Base-by-base conservation (phyloP, 1,139 yeast species). In the Dujonia santamariae region DNA sequence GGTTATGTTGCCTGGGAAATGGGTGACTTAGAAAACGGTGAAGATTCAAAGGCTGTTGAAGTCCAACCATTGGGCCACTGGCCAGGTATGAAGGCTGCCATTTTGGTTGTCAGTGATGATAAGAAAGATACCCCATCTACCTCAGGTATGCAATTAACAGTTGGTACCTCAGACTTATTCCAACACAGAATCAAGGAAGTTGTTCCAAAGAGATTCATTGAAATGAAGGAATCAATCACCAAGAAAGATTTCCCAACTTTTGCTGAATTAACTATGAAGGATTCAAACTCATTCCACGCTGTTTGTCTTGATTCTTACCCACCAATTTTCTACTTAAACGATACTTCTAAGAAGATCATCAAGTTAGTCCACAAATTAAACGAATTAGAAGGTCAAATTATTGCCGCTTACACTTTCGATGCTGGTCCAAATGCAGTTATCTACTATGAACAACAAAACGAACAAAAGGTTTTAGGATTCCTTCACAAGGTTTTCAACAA, bases 1-100 rank as follows among this genome's bases (percentile, higher is more conserved):
- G 99, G 99, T 6, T 92, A 80, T 56, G 98, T 92, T 12, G 97
- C 97, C 4, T 92, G 99, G 99, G 96, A 92, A 60, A 90, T 88
- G 97, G 99, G 99, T 36, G 45, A 50, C 2, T 44, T 54, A 39
- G 63, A 46, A 0, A 82, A 87, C 51, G 98, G 98, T 7, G 69
- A 75, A 32, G 98, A 92, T 61, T 88, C 97, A 15, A 80, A 80
- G 53, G 98, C 99, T 2, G 95, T 87, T 21, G 88, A 87, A 63
- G 76, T 92, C 31, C 96, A 96, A 4, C 83, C 95, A 6, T 58
- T 72, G 47, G 71, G 69, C 26, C 95, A 87, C 60, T 92, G 98
- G 99, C 90, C 97, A 25, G 72, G 77, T 29, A 85, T 92, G 81
- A 82, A 83, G 51, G 97, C 97, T 11, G 86, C 87, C 25, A 85